Conservation (phyloP, 768 basidiomycete genomes). For the Amanita inopinata region DNA sequence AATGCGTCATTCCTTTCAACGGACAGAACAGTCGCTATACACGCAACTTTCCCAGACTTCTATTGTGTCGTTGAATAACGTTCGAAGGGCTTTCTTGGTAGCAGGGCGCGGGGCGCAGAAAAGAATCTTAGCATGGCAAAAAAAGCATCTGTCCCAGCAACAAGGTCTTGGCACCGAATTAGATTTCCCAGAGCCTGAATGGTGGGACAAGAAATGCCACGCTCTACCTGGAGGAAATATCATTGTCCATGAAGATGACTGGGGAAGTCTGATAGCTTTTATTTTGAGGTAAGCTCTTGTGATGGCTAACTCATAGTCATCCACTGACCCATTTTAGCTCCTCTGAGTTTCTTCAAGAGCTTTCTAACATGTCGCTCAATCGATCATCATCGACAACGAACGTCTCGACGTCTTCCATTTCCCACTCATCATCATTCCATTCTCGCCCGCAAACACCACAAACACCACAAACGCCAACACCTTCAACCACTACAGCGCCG, state of each 20-base stretch:
- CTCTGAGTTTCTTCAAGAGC: slow-evolving; percentile 44
- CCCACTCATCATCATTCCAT: no score
- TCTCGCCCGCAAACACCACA: no score
- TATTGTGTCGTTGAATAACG: slow-evolving; percentile 44
- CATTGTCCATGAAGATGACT: slow-evolving; percentile 60
- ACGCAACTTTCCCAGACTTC: slow-evolving; percentile 40
- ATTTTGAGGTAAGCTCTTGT: slow-evolving; percentile 45
- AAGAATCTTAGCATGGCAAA: slow-evolving; percentile 52
- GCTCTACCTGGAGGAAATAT: slow-evolving; percentile 58
- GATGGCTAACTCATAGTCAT: not conserved
- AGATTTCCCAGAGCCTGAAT: slow-evolving; percentile 41
- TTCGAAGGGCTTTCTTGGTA: slow-evolving; percentile 45
- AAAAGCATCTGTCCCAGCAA: slow-evolving; percentile 40
- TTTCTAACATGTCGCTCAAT: slow-evolving; percentile 27
- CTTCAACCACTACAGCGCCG: slow-evolving; percentile 23
- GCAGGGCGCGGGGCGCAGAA: slow-evolving; percentile 43
- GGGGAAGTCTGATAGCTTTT: slow-evolving; percentile 74
- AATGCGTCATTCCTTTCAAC: slow-evolving; percentile 48
- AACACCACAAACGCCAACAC: slow-evolving; percentile 18
- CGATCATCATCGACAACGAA: slow-evolving; percentile 16
- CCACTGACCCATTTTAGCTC: slow-evolving; percentile 31
- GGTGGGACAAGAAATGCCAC: slow-evolving; percentile 57
- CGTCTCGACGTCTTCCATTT: not conserved
- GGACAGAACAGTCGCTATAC: slow-evolving; percentile 51
- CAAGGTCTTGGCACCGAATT: slow-evolving; percentile 19